Percentiles rank a stretch among this genome's conserved stretches.
Evolutionary conservation across 805 yeast species (phyloP).

Genomic region (Metschnikowia chrysomelidarum): DNA sequence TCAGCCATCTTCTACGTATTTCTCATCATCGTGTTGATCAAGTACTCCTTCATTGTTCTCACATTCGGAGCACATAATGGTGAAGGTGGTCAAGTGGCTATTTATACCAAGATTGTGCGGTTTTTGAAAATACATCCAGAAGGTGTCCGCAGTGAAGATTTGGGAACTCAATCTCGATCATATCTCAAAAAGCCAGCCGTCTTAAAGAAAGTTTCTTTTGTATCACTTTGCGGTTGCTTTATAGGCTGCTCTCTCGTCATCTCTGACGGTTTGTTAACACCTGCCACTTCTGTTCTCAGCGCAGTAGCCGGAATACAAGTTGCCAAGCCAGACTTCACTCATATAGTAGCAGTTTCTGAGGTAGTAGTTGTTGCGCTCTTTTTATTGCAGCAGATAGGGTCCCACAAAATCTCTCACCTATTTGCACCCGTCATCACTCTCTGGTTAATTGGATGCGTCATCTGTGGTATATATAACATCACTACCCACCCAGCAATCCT

Average conservation of each 20-base stretch:
- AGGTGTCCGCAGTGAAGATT: conserved; percentile 39
- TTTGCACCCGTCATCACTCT: conserved; percentile 56
- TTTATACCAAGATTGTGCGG: conserved; percentile 56
- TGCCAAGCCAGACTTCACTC: conserved; percentile 45
- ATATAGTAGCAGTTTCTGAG: conserved; percentile 49
- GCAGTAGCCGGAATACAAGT: conserved; percentile 57
- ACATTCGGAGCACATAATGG: conserved; percentile 53
- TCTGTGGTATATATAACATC: conserved; percentile 48
- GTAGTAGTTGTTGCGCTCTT: conserved; percentile 47
- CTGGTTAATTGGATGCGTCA: conserved; percentile 48
- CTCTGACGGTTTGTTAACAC: conserved; percentile 61
- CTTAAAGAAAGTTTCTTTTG: conserved; percentile 28
- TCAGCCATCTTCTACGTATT: conserved; percentile 56
- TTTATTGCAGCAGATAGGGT: conserved; percentile 48
- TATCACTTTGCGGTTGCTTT: conserved; percentile 42
- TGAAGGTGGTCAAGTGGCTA: conserved; percentile 64
- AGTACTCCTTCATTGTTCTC: conserved; percentile 50
- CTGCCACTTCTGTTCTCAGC: conserved; percentile 59
- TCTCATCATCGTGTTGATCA: conserved; percentile 50
- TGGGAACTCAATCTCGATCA: conserved; percentile 30
- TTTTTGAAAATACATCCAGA: conserved; percentile 45
- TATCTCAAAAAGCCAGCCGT: conserved; percentile 25
- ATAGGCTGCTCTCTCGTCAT: conserved; percentile 56
- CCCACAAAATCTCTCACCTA: conserved; percentile 42
- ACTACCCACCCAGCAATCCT: conserved; percentile 43